Evolutionary conservation across 163 green algal species (phyloP).

Genomic region (Dunaliella salina): DNA sequence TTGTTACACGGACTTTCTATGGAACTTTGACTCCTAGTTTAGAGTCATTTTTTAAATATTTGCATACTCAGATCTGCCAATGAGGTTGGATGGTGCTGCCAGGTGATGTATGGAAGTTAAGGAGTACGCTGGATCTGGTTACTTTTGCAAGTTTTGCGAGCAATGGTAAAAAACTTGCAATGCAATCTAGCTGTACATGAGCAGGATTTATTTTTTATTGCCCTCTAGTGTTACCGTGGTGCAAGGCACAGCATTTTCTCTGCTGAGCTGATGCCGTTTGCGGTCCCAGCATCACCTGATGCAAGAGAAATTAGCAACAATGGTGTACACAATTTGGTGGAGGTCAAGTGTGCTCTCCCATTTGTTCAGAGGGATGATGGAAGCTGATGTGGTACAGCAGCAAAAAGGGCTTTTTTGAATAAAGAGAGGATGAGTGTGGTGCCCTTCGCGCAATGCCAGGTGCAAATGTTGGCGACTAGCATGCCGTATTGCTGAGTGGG

Average conservation of each 20-base stretch:
- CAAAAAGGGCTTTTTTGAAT: not conserved
- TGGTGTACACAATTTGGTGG: not conserved
- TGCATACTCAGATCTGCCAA: no score
- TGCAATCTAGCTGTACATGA: not conserved
- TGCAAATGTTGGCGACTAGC: no score
- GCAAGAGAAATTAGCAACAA: not conserved
- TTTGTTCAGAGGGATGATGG: not conserved
- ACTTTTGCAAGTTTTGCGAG: no score
- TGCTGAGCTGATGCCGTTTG: not conserved
- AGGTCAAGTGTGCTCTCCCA: not conserved
- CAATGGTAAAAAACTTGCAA: no score
- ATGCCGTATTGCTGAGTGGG: no score
- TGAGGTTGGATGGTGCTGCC: no score
- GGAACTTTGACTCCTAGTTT: no score
- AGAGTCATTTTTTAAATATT: no score
- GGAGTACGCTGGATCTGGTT: no score
- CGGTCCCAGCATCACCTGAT: not conserved
- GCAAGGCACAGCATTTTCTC: not conserved
- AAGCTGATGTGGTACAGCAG: not conserved
- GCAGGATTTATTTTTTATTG: not conserved
- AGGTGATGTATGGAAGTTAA: no score
- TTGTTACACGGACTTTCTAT: no score
- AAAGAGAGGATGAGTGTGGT: not conserved
- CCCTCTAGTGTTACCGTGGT: not conserved
- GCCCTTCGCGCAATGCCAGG: no score